Evolutionary conservation across 768 basidiomycete genomes (phyloP).

Genomic region (Gloeophyllum trabeum): DNA sequence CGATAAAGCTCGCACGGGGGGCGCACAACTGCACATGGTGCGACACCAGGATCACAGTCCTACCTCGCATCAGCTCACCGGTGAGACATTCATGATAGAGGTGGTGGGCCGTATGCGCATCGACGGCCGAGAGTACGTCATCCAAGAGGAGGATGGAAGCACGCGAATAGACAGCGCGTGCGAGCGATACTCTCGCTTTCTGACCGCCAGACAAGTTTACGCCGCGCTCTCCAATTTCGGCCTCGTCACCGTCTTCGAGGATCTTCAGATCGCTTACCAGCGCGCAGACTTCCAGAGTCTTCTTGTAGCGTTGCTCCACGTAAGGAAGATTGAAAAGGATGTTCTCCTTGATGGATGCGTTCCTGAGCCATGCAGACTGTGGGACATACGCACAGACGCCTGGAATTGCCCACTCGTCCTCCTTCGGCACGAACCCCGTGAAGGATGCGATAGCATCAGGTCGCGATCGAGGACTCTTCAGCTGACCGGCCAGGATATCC

Average conservation of each 20-base stretch:
- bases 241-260: constrained; percentile 79
- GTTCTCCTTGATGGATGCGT: constrained; percentile 62
- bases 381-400: constrained; percentile 86
- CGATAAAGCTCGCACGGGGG: constrained; percentile 70
- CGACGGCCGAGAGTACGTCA: constrained; percentile 69
- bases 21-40: constrained; percentile 89
- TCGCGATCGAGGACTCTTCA: constrained; percentile 75
- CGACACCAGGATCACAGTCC: constrained; percentile 85
- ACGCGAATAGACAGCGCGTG: constrained; percentile 84
- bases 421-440: constrained; percentile 23
- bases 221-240: constrained; percentile 82
- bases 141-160: constrained; percentile 77
- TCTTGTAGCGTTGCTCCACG: constrained; percentile 61
- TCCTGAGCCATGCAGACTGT: constrained; percentile 57
- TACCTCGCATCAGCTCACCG: constrained; percentile 65
- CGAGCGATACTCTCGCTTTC: constrained; percentile 53
- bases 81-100: constrained; percentile 70
- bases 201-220: constrained; percentile 51
- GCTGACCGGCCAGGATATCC: constrained; percentile 71
- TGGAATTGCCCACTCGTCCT: constrained; percentile 66
- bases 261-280: constrained; percentile 68
- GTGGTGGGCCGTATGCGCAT: constrained; percentile 78
- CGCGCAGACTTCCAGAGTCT: constrained; percentile 62
- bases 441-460: constrained; percentile 67
- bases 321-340: constrained; percentile 76